phyloP scores from a whole-genome alignment of 768 basidiomycete species.

The Mycena chlorophos region DNA sequence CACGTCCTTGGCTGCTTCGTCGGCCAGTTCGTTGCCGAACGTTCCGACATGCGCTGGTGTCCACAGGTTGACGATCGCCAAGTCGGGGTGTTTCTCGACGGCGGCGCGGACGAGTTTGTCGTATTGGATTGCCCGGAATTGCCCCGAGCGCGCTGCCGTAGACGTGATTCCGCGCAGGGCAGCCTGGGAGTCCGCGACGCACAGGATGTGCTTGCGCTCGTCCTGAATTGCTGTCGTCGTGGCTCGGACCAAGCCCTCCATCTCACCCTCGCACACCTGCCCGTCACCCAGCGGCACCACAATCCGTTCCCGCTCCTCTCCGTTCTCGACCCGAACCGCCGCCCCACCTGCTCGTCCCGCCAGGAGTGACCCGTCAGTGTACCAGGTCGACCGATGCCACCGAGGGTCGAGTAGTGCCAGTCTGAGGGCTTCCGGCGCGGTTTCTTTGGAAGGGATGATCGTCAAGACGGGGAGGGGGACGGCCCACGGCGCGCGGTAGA shows the following conservation, averaged over 20 bases:
- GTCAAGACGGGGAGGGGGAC: too few relatives aligned
- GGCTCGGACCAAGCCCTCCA: neutral
- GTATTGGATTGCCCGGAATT: constrained; percentile 2
- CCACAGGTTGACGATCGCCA: constrained; percentile 2
- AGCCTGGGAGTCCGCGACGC: constrained; percentile 4
- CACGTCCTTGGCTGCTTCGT: constrained; percentile 2
- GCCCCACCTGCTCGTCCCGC: constrained; percentile 4
- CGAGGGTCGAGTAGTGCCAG: neutral
- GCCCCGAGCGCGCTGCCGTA: constrained; percentile 3
- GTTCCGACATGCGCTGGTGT: constrained; percentile 6
- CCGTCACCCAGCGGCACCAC: neutral
- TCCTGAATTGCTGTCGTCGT: neutral
- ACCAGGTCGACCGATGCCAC: neutral
- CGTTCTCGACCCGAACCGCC: neutral
- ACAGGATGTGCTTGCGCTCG: neutral
- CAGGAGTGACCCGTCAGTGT: constrained; percentile 3
- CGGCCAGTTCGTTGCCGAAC: constrained; percentile 1
- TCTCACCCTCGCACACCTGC: neutral
- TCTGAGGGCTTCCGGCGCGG: neutral
- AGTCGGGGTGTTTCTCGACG: neutral
- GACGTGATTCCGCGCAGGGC: neutral
- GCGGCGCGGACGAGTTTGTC: neutral
- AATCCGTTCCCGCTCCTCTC: neutral
- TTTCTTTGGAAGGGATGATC: constrained; percentile 6
- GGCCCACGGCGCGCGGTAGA: too few relatives aligned